These are phyloP conservation scores for Lactarius hengduanensis DNA, from an alignment of 768 basidiomycete species.

Conservation along the genomic window DNA sequence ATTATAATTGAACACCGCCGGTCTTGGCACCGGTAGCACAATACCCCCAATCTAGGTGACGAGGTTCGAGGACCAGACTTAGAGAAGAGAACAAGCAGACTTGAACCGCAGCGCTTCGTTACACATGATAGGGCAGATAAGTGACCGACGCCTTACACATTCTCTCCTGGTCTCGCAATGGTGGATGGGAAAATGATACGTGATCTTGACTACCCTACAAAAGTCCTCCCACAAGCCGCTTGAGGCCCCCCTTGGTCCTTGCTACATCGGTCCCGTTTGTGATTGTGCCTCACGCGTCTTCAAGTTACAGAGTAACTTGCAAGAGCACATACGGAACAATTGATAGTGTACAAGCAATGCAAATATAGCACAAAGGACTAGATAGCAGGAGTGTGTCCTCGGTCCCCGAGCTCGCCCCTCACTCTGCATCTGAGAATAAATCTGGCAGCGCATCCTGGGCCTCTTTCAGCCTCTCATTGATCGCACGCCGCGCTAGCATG, in stretches of 20 bases:
- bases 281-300: background rate
- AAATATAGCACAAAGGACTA: background rate
- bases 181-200: too few species aligned
- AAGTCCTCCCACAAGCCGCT: too few species aligned
- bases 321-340: background rate
- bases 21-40: too few species aligned
- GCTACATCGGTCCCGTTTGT: background rate
- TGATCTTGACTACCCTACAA: too few species aligned
- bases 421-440: slow-evolving; percentile 48
- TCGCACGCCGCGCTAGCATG: slow-evolving; percentile 52
- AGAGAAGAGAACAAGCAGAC: too few species aligned
- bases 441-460: slow-evolving; percentile 62
- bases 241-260: background rate
- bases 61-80: too few species aligned
- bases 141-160: too few species aligned
- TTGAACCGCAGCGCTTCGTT: too few species aligned
- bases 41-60: too few species aligned
- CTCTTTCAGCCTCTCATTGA: slow-evolving; percentile 53
- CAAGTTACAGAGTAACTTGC: background rate
- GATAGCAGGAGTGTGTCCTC: background rate
- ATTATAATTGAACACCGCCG: too few species aligned
- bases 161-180: too few species aligned
- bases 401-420: background rate
- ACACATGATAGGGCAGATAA: too few species aligned
- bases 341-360: background rate